Conservation (phyloP, 176 grass and related monocot species). For the Eleusine coracana region DNA sequence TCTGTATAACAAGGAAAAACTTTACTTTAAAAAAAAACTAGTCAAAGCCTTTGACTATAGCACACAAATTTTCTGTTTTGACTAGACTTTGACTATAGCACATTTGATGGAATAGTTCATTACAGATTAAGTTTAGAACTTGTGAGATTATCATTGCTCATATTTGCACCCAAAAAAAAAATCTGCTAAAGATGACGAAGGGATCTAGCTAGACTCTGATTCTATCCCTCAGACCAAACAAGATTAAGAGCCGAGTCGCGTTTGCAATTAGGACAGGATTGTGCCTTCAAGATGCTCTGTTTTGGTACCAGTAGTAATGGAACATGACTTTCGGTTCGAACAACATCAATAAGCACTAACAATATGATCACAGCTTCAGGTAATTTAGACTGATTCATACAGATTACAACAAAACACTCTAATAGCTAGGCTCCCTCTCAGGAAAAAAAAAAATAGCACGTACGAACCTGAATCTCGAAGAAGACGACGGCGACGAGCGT, state of each 20-base stretch:
- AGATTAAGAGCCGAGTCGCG: not conserved
- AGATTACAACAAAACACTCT: not conserved
- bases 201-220: too few species aligned
- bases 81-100: too few species aligned
- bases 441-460: not conserved
- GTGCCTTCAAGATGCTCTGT: not conserved
- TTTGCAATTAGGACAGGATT: not conserved
- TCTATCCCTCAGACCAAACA: too few species aligned
- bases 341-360: not conserved
- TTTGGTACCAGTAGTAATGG: not conserved
- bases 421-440: too few species aligned
- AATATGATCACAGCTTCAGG: not conserved
- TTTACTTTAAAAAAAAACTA: too few species aligned
- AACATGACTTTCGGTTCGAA: not conserved
- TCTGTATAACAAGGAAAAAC: conserved; percentile 27
- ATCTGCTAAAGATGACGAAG: too few species aligned
- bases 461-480: conserved; percentile 68
- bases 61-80: too few species aligned
- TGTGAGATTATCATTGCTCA: too few species aligned
- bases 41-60: too few species aligned
- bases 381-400: not conserved
- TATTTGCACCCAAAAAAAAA: too few species aligned
- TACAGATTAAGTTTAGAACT: too few species aligned
- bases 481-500: conserved; percentile 64
- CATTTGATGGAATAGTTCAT: too few species aligned